phyloP scores from a whole-genome alignment of 1,139 yeast genomes.

The Protomyces gravidus region DNA sequence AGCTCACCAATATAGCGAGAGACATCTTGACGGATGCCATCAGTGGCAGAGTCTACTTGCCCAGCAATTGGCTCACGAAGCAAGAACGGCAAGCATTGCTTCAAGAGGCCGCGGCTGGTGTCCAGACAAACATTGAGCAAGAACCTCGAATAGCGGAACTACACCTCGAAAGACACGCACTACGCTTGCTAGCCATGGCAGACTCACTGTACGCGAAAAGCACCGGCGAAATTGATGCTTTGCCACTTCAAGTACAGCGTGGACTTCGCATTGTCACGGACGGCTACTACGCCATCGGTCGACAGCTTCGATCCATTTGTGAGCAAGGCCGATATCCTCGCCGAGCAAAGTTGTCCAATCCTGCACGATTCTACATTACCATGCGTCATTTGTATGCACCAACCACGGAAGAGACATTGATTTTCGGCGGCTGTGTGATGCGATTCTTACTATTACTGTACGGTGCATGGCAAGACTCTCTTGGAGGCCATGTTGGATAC shows the following conservation, averaged over 20 bases:
- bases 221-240: conserved; percentile 8
- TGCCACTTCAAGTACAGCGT: conserved; percentile 10
- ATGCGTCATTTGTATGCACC: conserved; percentile 11
- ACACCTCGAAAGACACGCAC: conserved; percentile 5
- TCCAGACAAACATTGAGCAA: neutral
- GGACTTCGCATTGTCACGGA: conserved; percentile 24
- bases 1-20: conserved; percentile 20
- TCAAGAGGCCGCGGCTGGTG: neutral
- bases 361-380: conserved; percentile 1
- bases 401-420: neutral
- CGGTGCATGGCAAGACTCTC: conserved; percentile 80
- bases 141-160: neutral
- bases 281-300: conserved; percentile 26
- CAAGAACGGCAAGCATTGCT: conserved; percentile 12
- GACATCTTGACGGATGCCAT: conserved; percentile 28
- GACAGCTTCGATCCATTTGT: conserved; percentile 5
- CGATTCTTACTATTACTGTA: conserved; percentile 67
- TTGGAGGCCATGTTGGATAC: conserved; percentile 67
- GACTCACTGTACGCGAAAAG: conserved; percentile 17
- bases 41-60: conserved; percentile 17
- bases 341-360: conserved; percentile 13
- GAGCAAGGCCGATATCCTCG: conserved; percentile 5
- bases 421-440: conserved; percentile 38
- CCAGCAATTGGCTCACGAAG: conserved; percentile 3
- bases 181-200: conserved; percentile 9